Evolutionary conservation across 2,329 filamentous ascomycete genomes (phyloP), one percentile per base, ranked within the genome.

Genomic region (Botrytis porri): DNA sequence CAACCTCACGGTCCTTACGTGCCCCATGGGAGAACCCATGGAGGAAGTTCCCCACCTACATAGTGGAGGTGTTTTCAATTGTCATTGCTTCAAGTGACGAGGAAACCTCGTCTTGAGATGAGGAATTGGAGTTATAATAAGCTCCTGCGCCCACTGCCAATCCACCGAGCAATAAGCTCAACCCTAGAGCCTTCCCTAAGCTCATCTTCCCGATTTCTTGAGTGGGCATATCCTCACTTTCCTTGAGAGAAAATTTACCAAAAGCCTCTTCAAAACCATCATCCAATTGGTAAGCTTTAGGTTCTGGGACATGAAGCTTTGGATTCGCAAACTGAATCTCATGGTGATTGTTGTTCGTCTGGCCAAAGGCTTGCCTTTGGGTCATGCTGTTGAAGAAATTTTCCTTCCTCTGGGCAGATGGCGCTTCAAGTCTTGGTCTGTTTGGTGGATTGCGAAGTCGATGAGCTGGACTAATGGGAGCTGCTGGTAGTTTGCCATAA

Each of bases 401-500:
- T 39, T 85, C 82, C 74, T 85, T 84, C 70, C 80, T 78, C 80
- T 84, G 79, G 81, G 83, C 45, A 75, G 84, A 59, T 79, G 85
- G 77, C 80, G 87, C 77, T 79, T 84, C 83, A 39, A 90, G 82
- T 1, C 86, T 82, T 0, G 88, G 86, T 51, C 85, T 83, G 74
- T 87, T 88, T 7, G 87, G 86, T 1, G 90, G 90, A 74, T 92
- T 92, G 45, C 88, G 85, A 10, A 89, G 81, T 61, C 86, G 85
- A 59, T 89, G 87, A 3, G 90, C 89, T 35, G 90, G 90, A n/a
- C 86, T 87, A 22, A 86, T 88, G 22, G 92, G 92, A 1, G 91
- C 90, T 0, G 90, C 85, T 6, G 92, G 92, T 4, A 94, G 86
- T 73, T 87, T 89, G 82, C 89, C 92, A 85, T 89, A 91, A 79